Percentiles rank a stretch among this genome's conserved stretches.
These are phyloP conservation scores for Sonneratia alba DNA, from an alignment of 345 rosid species.

Conservation along the genomic window DNA sequence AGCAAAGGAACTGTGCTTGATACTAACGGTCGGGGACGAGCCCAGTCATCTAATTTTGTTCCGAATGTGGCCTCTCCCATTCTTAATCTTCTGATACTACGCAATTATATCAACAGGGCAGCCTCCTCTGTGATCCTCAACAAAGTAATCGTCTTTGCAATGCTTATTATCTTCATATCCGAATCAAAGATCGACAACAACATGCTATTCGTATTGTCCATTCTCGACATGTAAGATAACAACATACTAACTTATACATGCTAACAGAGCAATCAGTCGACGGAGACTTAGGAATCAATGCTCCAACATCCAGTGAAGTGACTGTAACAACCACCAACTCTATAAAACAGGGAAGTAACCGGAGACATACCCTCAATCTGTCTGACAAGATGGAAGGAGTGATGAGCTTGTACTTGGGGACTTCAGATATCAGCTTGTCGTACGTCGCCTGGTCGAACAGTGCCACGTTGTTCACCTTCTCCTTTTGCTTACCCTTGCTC, in stretches of 20 bases:
- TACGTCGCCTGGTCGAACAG: slow-evolving; percentile 42
- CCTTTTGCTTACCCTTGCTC: slow-evolving; percentile 62
- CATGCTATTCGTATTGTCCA: neutral
- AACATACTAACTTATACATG: neutral
- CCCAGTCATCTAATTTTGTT: too few relatives aligned
- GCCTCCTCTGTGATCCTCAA: neutral
- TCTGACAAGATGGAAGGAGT: slow-evolving; percentile 49
- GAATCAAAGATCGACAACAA: neutral
- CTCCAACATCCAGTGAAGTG: neutral
- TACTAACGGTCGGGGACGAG: too few relatives aligned
- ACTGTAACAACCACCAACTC: neutral
- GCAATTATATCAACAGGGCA: neutral
- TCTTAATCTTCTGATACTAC: neutral
- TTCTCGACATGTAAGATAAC: neutral
- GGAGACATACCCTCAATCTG: slow-evolving; percentile 33
- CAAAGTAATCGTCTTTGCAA: neutral
- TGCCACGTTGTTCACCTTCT: slow-evolving; percentile 52
- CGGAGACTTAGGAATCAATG: too few relatives aligned
- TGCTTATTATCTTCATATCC: neutral
- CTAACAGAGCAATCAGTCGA: neutral
- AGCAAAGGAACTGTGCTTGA: too few relatives aligned
- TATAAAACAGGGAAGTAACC: neutral
- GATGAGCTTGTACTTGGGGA: slow-evolving; percentile 44
- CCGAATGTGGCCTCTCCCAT: neutral
- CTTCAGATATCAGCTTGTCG: slow-evolving; percentile 39